phyloP scores from a whole-genome alignment of 768 basidiomycete species.

The Mycena galericulata region DNA sequence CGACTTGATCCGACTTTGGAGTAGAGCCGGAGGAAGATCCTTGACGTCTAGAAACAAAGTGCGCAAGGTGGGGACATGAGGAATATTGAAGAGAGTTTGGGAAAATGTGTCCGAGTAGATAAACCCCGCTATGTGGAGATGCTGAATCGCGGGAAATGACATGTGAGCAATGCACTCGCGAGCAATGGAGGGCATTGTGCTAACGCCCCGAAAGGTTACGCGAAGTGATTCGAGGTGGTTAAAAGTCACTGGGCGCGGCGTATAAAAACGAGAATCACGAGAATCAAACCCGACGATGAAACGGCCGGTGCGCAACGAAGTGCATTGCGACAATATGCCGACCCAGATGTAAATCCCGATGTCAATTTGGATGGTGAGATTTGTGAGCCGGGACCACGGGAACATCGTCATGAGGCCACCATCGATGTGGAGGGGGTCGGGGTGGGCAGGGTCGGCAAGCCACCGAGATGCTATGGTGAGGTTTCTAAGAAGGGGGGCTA shows the following conservation, averaged over 20 bases:
- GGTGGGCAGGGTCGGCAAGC: neutral
- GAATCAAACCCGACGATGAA: no score
- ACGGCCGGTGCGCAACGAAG: neutral
- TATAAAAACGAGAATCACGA: no score
- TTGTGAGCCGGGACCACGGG: conserved; percentile 1
- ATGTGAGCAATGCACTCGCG: neutral
- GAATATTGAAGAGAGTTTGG: neutral
- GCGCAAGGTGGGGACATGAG: neutral
- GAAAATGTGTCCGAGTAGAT: no score
- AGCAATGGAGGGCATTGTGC: no score
- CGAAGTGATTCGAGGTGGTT: neutral
- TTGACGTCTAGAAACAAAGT: neutral
- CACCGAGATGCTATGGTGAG: neutral
- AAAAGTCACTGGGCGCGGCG: no score
- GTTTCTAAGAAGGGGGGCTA: neutral
- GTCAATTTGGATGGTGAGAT: neutral
- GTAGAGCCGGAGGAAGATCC: neutral
- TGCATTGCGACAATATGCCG: neutral
- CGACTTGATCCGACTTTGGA: neutral
- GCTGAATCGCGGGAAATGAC: neutral
- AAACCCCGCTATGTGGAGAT: no score
- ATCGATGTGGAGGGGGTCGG: neutral
- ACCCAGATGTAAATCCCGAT: neutral
- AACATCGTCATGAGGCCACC: neutral
- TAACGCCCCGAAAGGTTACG: neutral